phyloP scores from a whole-genome alignment of 2,329 filamentous ascomycete genomes.

The Nemania diffusa region DNA sequence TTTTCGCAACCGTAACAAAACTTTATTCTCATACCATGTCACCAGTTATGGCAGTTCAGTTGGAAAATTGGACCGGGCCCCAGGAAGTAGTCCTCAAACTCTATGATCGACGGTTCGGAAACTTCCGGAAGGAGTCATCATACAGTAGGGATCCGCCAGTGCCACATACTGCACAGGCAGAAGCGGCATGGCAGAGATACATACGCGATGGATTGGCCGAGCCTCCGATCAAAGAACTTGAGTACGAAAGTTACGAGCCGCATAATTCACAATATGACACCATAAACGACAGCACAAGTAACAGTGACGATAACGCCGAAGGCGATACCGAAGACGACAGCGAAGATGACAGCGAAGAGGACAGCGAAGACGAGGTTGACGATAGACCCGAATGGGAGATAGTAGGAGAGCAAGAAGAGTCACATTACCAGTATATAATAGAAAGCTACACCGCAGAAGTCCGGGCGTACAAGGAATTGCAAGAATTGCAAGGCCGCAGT shows the following conservation, averaged over 20 bases:
- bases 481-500: constrained; percentile 5
- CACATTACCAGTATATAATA: not conserved
- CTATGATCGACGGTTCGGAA: not conserved
- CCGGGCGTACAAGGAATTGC: constrained; percentile 9
- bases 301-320: too few relatives aligned
- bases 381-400: constrained; percentile 7
- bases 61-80: not conserved
- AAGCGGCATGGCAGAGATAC: not conserved
- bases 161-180: not conserved
- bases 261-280: not conserved
- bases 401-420: constrained; percentile 2
- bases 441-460: not conserved
- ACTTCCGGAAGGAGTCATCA: not conserved
- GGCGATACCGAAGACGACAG: not conserved
- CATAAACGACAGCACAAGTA: too few relatives aligned
- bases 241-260: not conserved
- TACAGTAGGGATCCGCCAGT: not conserved
- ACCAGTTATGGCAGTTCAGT: not conserved
- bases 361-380: not conserved
- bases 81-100: not conserved
- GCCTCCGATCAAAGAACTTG: not conserved
- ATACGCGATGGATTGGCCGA: not conserved
- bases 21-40: not conserved
- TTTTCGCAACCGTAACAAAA: not conserved
- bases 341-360: not conserved